Evolutionary conservation across 352 stramenopile genomes (phyloP).

Genomic region (Thalassiosira mediterranea): DNA sequence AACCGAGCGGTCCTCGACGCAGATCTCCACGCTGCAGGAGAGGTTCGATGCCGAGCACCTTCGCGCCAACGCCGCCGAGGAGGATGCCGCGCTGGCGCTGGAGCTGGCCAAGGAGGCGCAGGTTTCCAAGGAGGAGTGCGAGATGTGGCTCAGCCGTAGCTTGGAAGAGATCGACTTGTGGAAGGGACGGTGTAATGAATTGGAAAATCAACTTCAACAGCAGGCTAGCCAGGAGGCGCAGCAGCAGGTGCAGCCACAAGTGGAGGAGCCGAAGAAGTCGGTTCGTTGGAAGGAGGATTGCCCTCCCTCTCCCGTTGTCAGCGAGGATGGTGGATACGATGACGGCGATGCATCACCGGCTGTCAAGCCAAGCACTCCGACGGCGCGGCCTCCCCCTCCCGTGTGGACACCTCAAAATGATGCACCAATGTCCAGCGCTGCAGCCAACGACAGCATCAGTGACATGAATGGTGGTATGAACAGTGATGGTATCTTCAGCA

Average conservation of each 20-base stretch:
- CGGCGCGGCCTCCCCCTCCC: not conserved
- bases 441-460: not conserved
- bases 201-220: conserved; percentile 17
- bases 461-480: too few species aligned
- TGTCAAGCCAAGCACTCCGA: not conserved
- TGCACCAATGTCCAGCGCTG: not conserved
- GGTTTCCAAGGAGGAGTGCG: conserved; percentile 64
- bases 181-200: conserved; percentile 39
- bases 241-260: conserved; percentile 1
- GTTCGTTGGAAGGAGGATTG: conserved; percentile 47
- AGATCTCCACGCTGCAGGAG: conserved; percentile 36
- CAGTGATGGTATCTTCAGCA: not conserved
- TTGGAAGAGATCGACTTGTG: conserved; percentile 63
- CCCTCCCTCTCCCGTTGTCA: conserved; percentile 29
- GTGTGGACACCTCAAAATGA: not conserved
- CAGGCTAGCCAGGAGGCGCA: conserved; percentile 5
- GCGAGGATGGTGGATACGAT: conserved; percentile 29
- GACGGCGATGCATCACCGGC: too few species aligned
- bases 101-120: conserved; percentile 77
- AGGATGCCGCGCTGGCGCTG: conserved; percentile 78
- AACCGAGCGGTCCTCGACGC: conserved; percentile 23
- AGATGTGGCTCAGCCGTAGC: conserved; percentile 60
- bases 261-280: conserved; percentile 28
- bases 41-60: conserved; percentile 40
- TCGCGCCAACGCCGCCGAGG: conserved; percentile 64